These are phyloP conservation scores for Calvatia gigantea DNA, from an alignment of 768 basidiomycete genomes.

Conservation along the genomic window DNA sequence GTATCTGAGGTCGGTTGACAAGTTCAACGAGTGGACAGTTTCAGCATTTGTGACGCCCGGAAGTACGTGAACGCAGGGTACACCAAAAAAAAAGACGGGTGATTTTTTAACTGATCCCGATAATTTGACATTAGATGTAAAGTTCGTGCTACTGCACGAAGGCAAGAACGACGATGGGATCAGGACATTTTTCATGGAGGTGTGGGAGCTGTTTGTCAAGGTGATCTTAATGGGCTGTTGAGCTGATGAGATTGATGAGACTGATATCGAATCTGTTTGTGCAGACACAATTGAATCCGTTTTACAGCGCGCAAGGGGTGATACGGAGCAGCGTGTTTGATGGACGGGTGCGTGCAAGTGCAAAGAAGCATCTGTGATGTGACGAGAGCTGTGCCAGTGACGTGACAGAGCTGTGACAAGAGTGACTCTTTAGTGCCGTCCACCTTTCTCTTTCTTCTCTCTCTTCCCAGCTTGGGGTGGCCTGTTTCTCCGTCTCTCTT, in stretches of 20 bases:
- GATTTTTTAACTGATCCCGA: constrained; percentile 19
- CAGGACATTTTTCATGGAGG: constrained; percentile 85
- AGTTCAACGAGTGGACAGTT: constrained; percentile 98
- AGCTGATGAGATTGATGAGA: background rate
- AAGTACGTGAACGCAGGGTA: constrained; percentile 54
- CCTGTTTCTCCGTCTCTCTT: constrained; percentile 25
- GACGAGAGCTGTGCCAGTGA: constrained; percentile 21
- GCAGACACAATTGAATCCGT: constrained; percentile 91
- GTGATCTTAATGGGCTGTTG: constrained; percentile 39
- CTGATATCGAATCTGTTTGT: constrained; percentile 8
- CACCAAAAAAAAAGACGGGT: background rate
- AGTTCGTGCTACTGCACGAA: constrained; percentile 93
- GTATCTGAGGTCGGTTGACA: constrained; percentile 94
- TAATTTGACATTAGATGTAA: constrained; percentile 72
- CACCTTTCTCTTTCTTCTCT: constrained; percentile 29
- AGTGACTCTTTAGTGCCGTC: constrained; percentile 13
- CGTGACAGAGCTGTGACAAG: too few species aligned
- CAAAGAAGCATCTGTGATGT: constrained; percentile 73
- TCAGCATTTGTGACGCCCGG: constrained; percentile 95
- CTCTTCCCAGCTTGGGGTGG: constrained; percentile 31
- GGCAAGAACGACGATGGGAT: constrained; percentile 97
- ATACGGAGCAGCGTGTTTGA: constrained; percentile 86
- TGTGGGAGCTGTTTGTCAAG: constrained; percentile 98
- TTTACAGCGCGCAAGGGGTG: constrained; percentile 84
- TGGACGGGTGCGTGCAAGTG: constrained; percentile 76